Conservation (phyloP, 768 basidiomycete species). For the Galerina marginata region DNA sequence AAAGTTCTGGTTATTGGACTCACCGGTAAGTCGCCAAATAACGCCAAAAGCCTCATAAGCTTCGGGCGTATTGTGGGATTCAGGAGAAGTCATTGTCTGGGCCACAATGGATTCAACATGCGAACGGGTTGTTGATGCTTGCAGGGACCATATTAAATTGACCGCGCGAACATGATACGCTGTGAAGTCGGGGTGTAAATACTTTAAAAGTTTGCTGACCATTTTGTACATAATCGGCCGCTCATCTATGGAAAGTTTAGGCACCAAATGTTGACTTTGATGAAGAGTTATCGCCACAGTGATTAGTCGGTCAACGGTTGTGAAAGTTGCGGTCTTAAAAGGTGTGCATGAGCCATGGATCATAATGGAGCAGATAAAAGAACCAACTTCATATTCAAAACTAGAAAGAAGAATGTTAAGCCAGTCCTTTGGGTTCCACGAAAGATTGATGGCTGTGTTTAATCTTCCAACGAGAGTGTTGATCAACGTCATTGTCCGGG, state of each 20-base stretch:
- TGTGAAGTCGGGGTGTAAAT: conserved; percentile 68
- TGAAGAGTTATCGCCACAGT: conserved; percentile 62
- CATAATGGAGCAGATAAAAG: conserved; percentile 12
- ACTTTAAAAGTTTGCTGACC: conserved; percentile 72
- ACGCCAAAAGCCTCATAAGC: conserved; percentile 90
- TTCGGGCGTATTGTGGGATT: conserved; percentile 51
- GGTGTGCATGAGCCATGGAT: conserved; percentile 7
- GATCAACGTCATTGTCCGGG: conserved; percentile 56
- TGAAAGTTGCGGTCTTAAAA: conserved; percentile 66
- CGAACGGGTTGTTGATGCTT: conserved; percentile 55
- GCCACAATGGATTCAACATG: conserved; percentile 85
- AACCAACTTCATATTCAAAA: conserved; percentile 60
- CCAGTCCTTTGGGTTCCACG: conserved; percentile 75
- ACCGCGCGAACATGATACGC: conserved; percentile 85
- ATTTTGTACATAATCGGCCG: conserved; percentile 62
- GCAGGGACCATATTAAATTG: conserved; percentile 81
- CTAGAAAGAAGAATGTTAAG: conserved; percentile 54
- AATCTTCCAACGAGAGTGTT: conserved; percentile 53
- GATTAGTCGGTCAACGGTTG: conserved; percentile 67
- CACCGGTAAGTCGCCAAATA: conserved; percentile 89
- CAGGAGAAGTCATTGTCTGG: conserved; percentile 65
- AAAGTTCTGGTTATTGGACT: conserved; percentile 18
- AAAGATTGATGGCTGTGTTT: conserved; percentile 41
- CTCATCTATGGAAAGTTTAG: conserved; percentile 59
- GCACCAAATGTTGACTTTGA: conserved; percentile 52